Evolutionary conservation across 257 asterid species (phyloP).

Genomic region (Verbena officinalis): DNA sequence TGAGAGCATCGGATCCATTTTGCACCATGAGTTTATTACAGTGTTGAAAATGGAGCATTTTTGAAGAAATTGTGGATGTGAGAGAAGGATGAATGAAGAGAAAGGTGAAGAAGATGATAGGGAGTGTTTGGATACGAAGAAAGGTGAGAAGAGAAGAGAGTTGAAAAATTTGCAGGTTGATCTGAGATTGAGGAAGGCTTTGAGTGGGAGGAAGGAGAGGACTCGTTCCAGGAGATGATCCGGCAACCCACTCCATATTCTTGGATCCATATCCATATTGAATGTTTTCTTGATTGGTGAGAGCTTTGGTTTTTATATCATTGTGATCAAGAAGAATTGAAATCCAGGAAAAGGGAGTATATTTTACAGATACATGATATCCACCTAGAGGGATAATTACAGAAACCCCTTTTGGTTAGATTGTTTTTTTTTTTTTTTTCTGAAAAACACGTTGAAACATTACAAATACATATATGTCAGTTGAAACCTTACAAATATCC

Average conservation of each 20-base stretch:
- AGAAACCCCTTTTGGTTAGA: too few species aligned
- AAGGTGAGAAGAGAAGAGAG: conserved; percentile 55
- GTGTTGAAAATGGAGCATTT: conserved; percentile 54
- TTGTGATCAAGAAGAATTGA: not conserved
- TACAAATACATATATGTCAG: too few species aligned
- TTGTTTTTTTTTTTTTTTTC: too few species aligned
- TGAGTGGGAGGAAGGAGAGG: conserved; percentile 65
- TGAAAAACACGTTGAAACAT: too few species aligned
- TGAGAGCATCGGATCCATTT: conserved; percentile 32
- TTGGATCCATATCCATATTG: conserved; percentile 56
- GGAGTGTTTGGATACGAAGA: conserved; percentile 51
- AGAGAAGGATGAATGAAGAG: conserved; percentile 65
- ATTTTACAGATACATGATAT: too few species aligned
- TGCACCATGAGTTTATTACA: conserved; percentile 46
- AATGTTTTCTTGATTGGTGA: not conserved
- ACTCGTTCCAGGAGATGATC: conserved; percentile 56
- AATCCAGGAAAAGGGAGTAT: too few species aligned
- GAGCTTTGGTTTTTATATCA: not conserved
- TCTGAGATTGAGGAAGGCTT: conserved; percentile 54
- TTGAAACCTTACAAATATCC: too few species aligned
- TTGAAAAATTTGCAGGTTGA: conserved; percentile 70
- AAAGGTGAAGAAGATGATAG: conserved; percentile 34
- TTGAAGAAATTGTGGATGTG: conserved; percentile 58
- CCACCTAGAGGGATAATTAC: too few species aligned
- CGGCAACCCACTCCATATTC: conserved; percentile 66